A percentile compares a stretch with the other conserved stretches of the same genome.
Evolutionary conservation across 164 flowering plant species (phyloP).

Genomic region (Akebia trifoliata): DNA sequence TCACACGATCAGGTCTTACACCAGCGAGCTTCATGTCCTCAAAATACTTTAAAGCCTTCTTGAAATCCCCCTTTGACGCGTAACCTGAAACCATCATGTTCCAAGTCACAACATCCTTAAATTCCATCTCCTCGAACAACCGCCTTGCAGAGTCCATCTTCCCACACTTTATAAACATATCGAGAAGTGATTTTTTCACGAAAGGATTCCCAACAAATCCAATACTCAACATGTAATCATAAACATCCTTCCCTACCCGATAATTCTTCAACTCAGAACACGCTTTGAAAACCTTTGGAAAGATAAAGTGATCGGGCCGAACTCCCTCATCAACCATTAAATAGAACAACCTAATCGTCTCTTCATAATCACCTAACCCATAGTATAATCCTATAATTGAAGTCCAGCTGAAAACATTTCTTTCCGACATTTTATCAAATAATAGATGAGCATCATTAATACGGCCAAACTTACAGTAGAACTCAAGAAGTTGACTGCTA

Average conservation of each 20-base stretch:
- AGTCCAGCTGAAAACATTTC: constrained; percentile 37
- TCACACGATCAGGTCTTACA: constrained; percentile 31
- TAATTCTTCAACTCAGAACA: constrained; percentile 32
- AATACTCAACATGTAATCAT: constrained; percentile 36
- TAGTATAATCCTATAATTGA: constrained; percentile 25
- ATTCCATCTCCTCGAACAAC: constrained; percentile 25
- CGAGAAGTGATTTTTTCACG: constrained; percentile 30
- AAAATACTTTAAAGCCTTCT: constrained; percentile 24
- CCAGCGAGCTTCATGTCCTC: constrained; percentile 29
- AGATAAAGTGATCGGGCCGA: constrained; percentile 34
- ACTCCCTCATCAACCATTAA: constrained; percentile 29
- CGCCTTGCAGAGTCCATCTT: constrained; percentile 26
- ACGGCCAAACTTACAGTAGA: constrained; percentile 18
- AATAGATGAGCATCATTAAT: constrained; percentile 12
- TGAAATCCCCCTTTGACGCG: constrained; percentile 30
- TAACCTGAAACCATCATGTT: constrained; percentile 39
- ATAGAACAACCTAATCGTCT: constrained; percentile 27
- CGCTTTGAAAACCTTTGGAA: constrained; percentile 37
- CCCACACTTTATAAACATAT: constrained; percentile 36
- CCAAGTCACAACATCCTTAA: constrained; percentile 35
- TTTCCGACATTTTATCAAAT: constrained; percentile 16
- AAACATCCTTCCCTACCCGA: constrained; percentile 26
- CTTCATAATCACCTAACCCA: constrained; percentile 25
- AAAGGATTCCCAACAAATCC: constrained; percentile 36
- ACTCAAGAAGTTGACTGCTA: constrained; percentile 23